Evolutionary conservation across 805 yeast genomes (phyloP).

Genomic region (Myxozyma monticola): DNA sequence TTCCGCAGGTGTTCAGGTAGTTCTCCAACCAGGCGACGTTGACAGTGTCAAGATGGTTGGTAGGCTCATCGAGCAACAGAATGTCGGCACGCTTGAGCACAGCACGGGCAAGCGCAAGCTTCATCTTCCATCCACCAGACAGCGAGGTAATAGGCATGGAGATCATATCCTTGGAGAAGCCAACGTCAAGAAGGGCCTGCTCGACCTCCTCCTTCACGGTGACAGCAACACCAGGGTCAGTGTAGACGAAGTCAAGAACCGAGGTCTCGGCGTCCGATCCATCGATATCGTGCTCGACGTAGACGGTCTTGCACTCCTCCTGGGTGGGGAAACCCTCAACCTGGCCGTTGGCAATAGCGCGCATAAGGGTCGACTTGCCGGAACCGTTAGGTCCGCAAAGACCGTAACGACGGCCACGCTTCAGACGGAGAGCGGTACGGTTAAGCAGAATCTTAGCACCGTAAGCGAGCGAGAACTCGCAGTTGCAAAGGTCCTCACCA

Average conservation of each 20-base stretch:
- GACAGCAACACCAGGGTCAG: conserved; percentile 63
- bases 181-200: conserved; percentile 81
- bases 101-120: conserved; percentile 98
- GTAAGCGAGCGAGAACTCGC: conserved; percentile 99
- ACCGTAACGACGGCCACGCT: conserved; percentile 99
- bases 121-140: conserved; percentile 99
- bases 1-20: conserved; percentile 98
- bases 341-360: conserved; percentile 96
- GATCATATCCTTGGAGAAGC: conserved; percentile 92
- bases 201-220: conserved; percentile 74
- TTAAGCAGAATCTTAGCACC: conserved; percentile 99
- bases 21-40: conserved; percentile 99
- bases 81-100: conserved; percentile 98
- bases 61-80: conserved; percentile 98
- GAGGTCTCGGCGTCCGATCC: conserved; percentile 96
- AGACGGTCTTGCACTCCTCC: conserved; percentile 98
- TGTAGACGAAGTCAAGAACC: conserved; percentile 89
- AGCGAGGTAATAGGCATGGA: conserved; percentile 90
- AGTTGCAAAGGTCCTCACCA: conserved; percentile 99
- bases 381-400: conserved; percentile 99
- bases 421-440: conserved; percentile 98
- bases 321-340: conserved; percentile 99
- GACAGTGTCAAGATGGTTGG: conserved; percentile 99
- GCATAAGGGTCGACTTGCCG: conserved; percentile 98
- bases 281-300: conserved; percentile 99